Conservation (phyloP, 2,329 filamentous ascomycete species). For the Penicillium janthinellum region DNA sequence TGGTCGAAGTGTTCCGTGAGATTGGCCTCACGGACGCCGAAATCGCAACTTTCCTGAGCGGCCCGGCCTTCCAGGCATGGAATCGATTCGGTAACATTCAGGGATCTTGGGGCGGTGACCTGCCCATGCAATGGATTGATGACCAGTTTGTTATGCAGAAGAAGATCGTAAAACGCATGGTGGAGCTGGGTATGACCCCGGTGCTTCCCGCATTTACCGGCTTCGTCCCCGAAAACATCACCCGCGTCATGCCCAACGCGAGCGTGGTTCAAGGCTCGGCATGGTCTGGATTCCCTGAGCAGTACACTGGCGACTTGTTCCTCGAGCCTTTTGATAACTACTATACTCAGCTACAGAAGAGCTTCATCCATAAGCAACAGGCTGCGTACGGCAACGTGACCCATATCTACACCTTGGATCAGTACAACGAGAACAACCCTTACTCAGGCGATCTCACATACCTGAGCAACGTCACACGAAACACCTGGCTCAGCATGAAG, state of each 20-base stretch:
- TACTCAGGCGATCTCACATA: slow-evolving; percentile 49
- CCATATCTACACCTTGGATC: slow-evolving; percentile 54
- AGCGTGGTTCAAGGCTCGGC: slow-evolving; percentile 47
- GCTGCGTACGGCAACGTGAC: slow-evolving; percentile 53
- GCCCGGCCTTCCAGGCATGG: slow-evolving; percentile 56
- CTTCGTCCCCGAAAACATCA: slow-evolving; percentile 50
- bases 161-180: slow-evolving; percentile 53
- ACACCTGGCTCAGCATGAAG: slow-evolving; percentile 53
- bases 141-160: slow-evolving; percentile 52
- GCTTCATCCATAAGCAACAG: slow-evolving; percentile 51
- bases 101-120: slow-evolving; percentile 50
- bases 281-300: slow-evolving; percentile 47
- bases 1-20: slow-evolving; percentile 52
- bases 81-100: slow-evolving; percentile 59
- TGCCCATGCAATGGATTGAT: slow-evolving; percentile 52
- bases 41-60: slow-evolving; percentile 51
- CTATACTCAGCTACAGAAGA: slow-evolving; percentile 49
- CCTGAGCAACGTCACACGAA: slow-evolving; percentile 45
- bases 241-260: slow-evolving; percentile 46
- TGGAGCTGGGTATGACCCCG: slow-evolving; percentile 56
- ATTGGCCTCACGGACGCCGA: slow-evolving; percentile 49
- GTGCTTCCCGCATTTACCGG: slow-evolving; percentile 56
- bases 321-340: slow-evolving; percentile 50
- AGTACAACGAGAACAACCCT: slow-evolving; percentile 57
- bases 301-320: slow-evolving; percentile 52